A percentile compares a stretch with the other conserved stretches of the same genome.
Conservation (phyloP, 2,329 filamentous ascomycete species). For the Sporothrix protearum region DNA sequence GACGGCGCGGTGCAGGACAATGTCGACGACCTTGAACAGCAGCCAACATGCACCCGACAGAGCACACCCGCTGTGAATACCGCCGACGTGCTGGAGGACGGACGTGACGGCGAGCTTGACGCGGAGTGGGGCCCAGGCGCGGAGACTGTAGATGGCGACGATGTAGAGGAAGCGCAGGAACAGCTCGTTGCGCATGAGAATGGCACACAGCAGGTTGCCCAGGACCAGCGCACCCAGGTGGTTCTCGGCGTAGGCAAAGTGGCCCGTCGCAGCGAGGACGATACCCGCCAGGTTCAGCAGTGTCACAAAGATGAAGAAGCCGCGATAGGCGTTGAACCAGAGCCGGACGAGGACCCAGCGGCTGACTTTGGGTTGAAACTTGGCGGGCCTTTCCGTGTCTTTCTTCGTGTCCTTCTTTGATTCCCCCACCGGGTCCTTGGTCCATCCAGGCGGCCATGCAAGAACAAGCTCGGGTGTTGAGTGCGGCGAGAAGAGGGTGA, state of each 20-base stretch:
- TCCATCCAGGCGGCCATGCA: slow-evolving; percentile 12
- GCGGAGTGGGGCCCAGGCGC: slow-evolving; percentile 39
- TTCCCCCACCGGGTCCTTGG: neutral
- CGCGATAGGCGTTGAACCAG: slow-evolving; percentile 43
- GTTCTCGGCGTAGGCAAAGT: slow-evolving; percentile 39
- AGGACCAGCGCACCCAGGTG: slow-evolving; percentile 41
- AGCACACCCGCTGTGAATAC: slow-evolving; percentile 42
- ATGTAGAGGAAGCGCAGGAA: slow-evolving; percentile 39
- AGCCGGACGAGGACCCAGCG: slow-evolving; percentile 38
- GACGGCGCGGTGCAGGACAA: slow-evolving; percentile 35
- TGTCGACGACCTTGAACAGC: slow-evolving; percentile 40
- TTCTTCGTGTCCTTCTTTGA: neutral
- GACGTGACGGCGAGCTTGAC: slow-evolving; percentile 40
- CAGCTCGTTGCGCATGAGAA: slow-evolving; percentile 42
- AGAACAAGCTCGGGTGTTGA: neutral
- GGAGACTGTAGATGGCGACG: slow-evolving; percentile 39
- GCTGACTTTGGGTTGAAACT: slow-evolving; percentile 27
- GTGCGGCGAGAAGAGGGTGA: slow-evolving; percentile 4
- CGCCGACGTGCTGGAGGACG: slow-evolving; percentile 41
- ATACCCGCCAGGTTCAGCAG: slow-evolving; percentile 39
- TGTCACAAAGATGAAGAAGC: slow-evolving; percentile 40
- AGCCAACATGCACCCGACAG: slow-evolving; percentile 41
- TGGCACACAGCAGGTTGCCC: slow-evolving; percentile 40
- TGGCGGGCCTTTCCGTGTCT: neutral
- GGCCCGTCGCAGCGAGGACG: slow-evolving; percentile 34